A percentile compares a stretch with the other conserved stretches of the same genome.
These are phyloP conservation scores for Cucurbita maxima DNA, from an alignment of 306 rosid species.

Conservation along the genomic window DNA sequence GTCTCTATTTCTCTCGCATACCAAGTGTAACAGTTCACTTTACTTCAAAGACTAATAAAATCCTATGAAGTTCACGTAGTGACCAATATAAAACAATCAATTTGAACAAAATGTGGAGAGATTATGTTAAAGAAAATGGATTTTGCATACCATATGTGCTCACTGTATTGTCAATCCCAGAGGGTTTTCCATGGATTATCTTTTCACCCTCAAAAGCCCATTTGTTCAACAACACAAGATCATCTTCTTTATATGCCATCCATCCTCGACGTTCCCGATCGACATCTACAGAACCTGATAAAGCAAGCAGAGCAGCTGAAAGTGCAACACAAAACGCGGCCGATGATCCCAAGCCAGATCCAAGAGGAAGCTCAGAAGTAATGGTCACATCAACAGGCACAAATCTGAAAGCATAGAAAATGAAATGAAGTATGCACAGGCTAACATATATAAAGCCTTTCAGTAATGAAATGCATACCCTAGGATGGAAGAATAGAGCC, in stretches of 20 bases:
- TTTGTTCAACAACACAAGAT: constrained; percentile 59
- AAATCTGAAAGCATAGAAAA: constrained; percentile 29
- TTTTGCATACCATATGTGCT: constrained; percentile 65
- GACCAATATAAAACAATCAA: not conserved
- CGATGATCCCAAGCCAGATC: constrained; percentile 91
- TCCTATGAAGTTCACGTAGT: not conserved
- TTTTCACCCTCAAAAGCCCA: constrained; percentile 99
- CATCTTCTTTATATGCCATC: constrained; percentile 40
- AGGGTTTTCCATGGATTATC: constrained; percentile 87
- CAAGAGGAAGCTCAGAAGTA: constrained; percentile 78
- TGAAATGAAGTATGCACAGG: not conserved
- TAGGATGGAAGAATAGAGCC: constrained; percentile 70
- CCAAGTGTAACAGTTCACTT: not conserved
- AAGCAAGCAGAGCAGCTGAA: constrained; percentile 57
- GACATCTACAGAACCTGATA: constrained; percentile 39
- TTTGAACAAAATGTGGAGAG: not conserved
- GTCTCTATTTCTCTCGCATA: not conserved
- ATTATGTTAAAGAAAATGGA: not conserved
- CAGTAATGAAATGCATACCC: constrained; percentile 26
- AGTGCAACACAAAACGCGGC: constrained; percentile 75
- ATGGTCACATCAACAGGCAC: constrained; percentile 74
- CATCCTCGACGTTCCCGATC: constrained; percentile 52
- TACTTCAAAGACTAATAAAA: not conserved
- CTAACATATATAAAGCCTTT: not conserved
- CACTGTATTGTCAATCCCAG: constrained; percentile 93